Evolutionary conservation across 345 rosid species (phyloP).

Genomic region (Citrus sinensis): DVS_A1.0 CM039164.1:15885001-15885500

Average conservation of each 20-base stretch:
- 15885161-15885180: constrained; percentile 98
- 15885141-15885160: constrained; percentile 88
- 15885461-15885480: constrained; percentile 67
- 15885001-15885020: constrained; percentile 97
- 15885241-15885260: constrained; percentile 57
- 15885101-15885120: constrained; percentile 11
- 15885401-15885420: background rate
- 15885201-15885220: constrained; percentile 78
- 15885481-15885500: constrained; percentile 74
- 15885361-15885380: background rate
- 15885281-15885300: background rate
- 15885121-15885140: constrained; percentile 37
- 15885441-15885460: constrained; percentile 62
- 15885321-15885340: background rate
- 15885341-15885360: background rate
- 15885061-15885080: constrained; percentile 41
- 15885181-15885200: constrained; percentile 94
- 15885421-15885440: background rate
- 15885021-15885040: constrained; percentile 86
- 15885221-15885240: constrained; percentile 97
- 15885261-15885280: constrained; percentile 7
- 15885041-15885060: constrained; percentile 76
- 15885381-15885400: background rate
- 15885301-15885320: background rate
- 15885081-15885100: constrained; percentile 14